These are phyloP conservation scores for Lolium rigidum DNA, from an alignment of 176 grass and related monocot species.

Conservation along the genomic window DNA sequence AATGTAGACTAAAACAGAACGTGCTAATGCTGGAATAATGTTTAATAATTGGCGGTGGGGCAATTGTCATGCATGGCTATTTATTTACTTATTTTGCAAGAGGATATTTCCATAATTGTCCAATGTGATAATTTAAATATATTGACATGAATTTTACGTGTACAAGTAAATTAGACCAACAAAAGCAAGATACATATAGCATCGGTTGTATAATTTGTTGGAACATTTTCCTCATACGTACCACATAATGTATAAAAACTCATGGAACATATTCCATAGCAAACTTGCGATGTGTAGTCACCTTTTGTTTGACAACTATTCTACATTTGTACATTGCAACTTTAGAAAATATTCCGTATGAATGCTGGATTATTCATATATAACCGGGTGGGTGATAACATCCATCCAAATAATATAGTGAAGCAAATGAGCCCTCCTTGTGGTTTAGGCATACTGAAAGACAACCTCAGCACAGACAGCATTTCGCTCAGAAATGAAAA, in stretches of 20 bases:
- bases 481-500: not conserved
- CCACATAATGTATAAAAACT: not conserved
- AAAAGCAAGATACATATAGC: not conserved
- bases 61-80: not conserved
- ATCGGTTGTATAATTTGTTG: not conserved
- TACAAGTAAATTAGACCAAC: not conserved
- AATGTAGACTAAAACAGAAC: too few relatives aligned
- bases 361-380: not conserved
- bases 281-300: not conserved
- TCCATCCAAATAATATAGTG: not conserved
- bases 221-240: not conserved
- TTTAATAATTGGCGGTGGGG: not conserved
- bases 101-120: not conserved
- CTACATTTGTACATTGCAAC: not conserved
- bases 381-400: not conserved
- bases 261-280: not conserved
- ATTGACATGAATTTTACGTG: not conserved
- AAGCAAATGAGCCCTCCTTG: not conserved
- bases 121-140: too few relatives aligned
- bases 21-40: not conserved
- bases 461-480: not conserved
- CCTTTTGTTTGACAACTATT: not conserved
- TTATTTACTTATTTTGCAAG: too few relatives aligned
- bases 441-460: not conserved
- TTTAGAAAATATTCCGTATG: too few relatives aligned